Evolutionary conservation across 768 basidiomycete species (phyloP), one percentile per base, ranked within the genome.

Genomic region (Phlebiopsis flavidoalba): DNA sequence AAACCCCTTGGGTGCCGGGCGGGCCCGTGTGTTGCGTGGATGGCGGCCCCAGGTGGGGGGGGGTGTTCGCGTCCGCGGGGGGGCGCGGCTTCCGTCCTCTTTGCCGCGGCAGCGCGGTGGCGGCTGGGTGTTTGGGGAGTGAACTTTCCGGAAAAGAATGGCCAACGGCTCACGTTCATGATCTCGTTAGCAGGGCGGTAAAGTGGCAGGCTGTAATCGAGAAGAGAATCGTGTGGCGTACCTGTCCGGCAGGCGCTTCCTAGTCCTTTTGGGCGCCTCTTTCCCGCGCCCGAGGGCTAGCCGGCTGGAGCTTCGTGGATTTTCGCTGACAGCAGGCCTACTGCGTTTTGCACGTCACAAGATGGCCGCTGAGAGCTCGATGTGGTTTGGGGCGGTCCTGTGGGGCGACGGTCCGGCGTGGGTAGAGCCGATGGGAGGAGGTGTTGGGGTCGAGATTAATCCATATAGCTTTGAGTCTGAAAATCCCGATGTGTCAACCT

Each of bases 401-500:
- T 33, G 12, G n/a, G n/a, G 37, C 35, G 12, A 57, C 53, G 7
- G 46, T 47, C n/a, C 31, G 60, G 35, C 83, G 80, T 73, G 81
- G 76, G 26, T 21, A 74, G 65, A 2, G 57, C 48, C 7, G 61
- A 49, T 5, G 82, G 79, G 43, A 80, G 73, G 12, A 96, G 77
- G 73, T 95, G 93, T 64, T 89, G 85, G n/a, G 1, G 93, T 95
- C 10, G 93, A 93, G 59, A 92, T n/a, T 91, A 10, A 88, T 80
- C 94, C n/a, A n/a, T n/a, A 97, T 97, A 0, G 93, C 93, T 65
- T n/a, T 86, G 83, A 6, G 94, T 94, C 93, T 95, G 66, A 12
- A 56, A 65, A 37, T 21, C 46, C 11, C 47, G 22, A 33, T 14
- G 24, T 11, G 49, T 50, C 14, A 51, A 52, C 24, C 26, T 31